Evolutionary conservation across 2,329 filamentous ascomycete genomes (phyloP).

Genomic region (Mollisiaceae sp.): DNA sequence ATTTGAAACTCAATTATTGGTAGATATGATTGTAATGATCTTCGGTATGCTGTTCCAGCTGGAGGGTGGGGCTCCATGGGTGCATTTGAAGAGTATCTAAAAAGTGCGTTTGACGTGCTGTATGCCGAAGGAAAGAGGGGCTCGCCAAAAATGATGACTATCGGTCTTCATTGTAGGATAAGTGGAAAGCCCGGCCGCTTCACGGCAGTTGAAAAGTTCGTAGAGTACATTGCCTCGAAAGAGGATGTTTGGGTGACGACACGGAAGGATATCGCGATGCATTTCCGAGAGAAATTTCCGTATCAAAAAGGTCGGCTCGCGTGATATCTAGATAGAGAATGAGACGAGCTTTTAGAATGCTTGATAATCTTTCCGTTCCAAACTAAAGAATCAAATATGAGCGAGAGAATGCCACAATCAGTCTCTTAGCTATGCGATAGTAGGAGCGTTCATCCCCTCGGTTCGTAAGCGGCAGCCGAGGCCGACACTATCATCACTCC

Average conservation of each 20-base stretch:
- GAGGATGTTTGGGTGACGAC: slow-evolving; percentile 12
- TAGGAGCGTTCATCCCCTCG: no score
- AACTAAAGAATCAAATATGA: no score
- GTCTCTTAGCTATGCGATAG: no score
- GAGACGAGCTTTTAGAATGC: not conserved
- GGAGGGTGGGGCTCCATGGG: slow-evolving; percentile 15
- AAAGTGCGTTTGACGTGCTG: slow-evolving; percentile 56
- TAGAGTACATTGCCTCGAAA: slow-evolving; percentile 51
- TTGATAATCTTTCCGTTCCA: no score
- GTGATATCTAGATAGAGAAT: not conserved
- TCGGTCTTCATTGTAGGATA: slow-evolving; percentile 58
- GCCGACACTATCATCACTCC: no score
- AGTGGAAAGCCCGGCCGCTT: slow-evolving; percentile 56
- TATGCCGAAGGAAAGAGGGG: slow-evolving; percentile 48
- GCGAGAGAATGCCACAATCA: no score
- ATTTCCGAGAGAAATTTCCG: slow-evolving; percentile 11
- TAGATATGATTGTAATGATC: slow-evolving; percentile 20
- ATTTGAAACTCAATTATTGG: not conserved
- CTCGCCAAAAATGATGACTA: slow-evolving; percentile 59
- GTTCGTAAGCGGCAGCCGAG: no score
- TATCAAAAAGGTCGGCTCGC: slow-evolving; percentile 8
- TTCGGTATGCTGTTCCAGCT: slow-evolving; percentile 22
- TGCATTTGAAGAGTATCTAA: slow-evolving; percentile 45
- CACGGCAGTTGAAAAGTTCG: slow-evolving; percentile 54
- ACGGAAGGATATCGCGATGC: slow-evolving; percentile 7